Percentiles rank a stretch among this genome's conserved stretches.
Evolutionary conservation across 2,329 filamentous ascomycete genomes (phyloP).

Genomic region (Byssochlamys sp.): DNA sequence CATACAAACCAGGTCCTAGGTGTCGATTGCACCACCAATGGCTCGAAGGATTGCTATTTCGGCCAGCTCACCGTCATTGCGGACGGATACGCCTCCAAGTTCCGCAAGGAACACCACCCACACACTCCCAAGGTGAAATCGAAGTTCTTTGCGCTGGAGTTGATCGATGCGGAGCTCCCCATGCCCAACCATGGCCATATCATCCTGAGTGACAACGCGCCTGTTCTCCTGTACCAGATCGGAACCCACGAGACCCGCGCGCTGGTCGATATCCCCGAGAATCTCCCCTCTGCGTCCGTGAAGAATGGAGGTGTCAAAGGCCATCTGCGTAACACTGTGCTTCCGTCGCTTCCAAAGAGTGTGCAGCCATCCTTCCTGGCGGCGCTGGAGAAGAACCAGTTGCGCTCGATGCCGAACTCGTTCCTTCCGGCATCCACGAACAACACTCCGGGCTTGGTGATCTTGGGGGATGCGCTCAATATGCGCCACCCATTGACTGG

Average conservation of each 20-base stretch:
- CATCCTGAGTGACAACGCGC: constrained; percentile 65
- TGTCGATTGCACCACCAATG: constrained; percentile 63
- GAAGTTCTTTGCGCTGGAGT: constrained; percentile 87
- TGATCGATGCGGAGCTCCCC: constrained; percentile 77
- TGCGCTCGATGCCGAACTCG: constrained; percentile 91
- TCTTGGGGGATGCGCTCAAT: constrained; percentile 92
- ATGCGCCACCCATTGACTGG: constrained; percentile 98
- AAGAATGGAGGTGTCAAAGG: constrained; percentile 72
- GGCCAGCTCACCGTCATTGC: constrained; percentile 78
- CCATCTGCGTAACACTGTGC: constrained; percentile 69
- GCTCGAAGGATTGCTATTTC: constrained; percentile 68
- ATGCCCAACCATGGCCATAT: constrained; percentile 73
- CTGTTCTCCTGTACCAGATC: constrained; percentile 91
- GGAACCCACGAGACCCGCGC: constrained; percentile 86
- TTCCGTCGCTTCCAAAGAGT: constrained; percentile 64
- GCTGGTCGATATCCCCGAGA: constrained; percentile 75
- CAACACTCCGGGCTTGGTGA: constrained; percentile 59
- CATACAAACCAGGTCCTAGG: constrained; percentile 66
- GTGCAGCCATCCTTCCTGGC: constrained; percentile 64
- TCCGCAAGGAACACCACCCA: constrained; percentile 68
- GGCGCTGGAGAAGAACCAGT: constrained; percentile 67
- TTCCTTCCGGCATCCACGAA: constrained; percentile 76
- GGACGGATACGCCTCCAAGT: constrained; percentile 86
- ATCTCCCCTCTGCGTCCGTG: constrained; percentile 61
- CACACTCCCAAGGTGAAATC: constrained; percentile 62